These are phyloP conservation scores for Annona squamosa DNA, from an alignment of 164 flowering plant genomes.

Conservation along the genomic window DNA sequence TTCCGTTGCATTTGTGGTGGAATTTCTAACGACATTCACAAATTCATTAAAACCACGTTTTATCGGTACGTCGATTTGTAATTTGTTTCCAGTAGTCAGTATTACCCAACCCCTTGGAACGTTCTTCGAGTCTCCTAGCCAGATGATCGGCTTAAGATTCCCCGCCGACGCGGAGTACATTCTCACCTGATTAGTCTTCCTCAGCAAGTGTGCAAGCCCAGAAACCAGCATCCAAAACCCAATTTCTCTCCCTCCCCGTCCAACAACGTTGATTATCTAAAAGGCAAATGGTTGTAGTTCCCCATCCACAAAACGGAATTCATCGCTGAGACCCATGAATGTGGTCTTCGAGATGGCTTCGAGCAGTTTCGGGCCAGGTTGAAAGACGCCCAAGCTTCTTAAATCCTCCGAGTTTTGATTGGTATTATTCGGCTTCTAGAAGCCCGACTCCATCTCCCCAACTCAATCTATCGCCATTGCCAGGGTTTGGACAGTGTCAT, in stretches of 20 bases:
- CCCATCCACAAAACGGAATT: conserved; percentile 24
- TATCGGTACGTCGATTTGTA: conserved; percentile 32
- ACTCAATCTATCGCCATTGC: conserved; percentile 1
- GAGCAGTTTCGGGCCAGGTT: not conserved
- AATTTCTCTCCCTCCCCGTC: conserved; percentile 15
- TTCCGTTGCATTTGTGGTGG: not conserved
- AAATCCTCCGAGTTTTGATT: not conserved
- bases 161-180: not conserved
- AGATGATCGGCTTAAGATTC: conserved; percentile 11
- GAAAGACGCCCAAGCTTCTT: not conserved
- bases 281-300: conserved; percentile 19
- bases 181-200: not conserved
- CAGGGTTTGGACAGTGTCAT: conserved; percentile 12
- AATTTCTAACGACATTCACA: conserved; percentile 17
- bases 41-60: conserved; percentile 26
- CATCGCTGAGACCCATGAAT: conserved; percentile 32
- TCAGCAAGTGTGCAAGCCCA: conserved; percentile 15
- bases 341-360: not conserved
- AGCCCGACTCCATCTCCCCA: not conserved
- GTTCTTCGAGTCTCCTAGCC: conserved; percentile 28
- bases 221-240: conserved; percentile 31
- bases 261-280: conserved; percentile 32
- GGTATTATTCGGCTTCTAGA: not conserved
- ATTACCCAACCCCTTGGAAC: conserved; percentile 28
- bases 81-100: conserved; percentile 21